Percentiles rank a stretch among this genome's conserved stretches.
phyloP scores from a whole-genome alignment of 306 rosid species.

The Vigna hirtella region DNA sequence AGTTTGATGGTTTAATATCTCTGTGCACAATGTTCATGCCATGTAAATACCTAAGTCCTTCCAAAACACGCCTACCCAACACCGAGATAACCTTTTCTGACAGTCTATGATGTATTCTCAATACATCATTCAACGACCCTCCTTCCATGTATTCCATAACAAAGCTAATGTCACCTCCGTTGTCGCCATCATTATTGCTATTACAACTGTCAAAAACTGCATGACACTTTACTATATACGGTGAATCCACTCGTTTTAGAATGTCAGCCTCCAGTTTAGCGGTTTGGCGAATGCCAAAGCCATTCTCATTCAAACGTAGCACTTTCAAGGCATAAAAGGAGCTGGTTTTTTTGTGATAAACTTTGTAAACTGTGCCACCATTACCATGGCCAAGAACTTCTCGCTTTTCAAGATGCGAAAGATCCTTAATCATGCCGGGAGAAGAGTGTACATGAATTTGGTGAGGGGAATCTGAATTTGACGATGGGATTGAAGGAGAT shows the following conservation, averaged over 20 bases:
- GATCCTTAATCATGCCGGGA: conserved; percentile 45
- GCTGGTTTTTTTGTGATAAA: conserved; percentile 52
- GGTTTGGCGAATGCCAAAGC: conserved; percentile 38
- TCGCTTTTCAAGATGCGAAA: conserved; percentile 61
- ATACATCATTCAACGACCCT: conserved; percentile 64
- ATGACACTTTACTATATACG: conserved; percentile 58
- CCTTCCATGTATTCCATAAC: conserved; percentile 73
- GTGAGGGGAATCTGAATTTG: conserved; percentile 7
- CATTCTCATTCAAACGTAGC: conserved; percentile 46
- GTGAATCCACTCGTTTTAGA: conserved; percentile 63
- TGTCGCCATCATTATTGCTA: background rate
- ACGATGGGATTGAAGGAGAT: conserved; percentile 40
- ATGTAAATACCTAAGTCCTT: conserved; percentile 63
- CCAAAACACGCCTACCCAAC: conserved; percentile 55
- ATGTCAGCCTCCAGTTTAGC: conserved; percentile 64
- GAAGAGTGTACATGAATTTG: conserved; percentile 48
- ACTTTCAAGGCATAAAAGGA: conserved; percentile 67
- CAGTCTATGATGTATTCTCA: conserved; percentile 46
- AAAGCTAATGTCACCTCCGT: conserved; percentile 48
- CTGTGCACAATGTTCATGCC: conserved; percentile 69
- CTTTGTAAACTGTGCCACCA: conserved; percentile 71
- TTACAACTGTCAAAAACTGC: conserved; percentile 51
- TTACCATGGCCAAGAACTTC: conserved; percentile 66
- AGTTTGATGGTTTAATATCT: conserved; percentile 76
- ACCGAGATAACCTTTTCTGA: conserved; percentile 54